phyloP scores from a whole-genome alignment of 169 alveolate genomes.

The Cryptosporidium bovis region DNA sequence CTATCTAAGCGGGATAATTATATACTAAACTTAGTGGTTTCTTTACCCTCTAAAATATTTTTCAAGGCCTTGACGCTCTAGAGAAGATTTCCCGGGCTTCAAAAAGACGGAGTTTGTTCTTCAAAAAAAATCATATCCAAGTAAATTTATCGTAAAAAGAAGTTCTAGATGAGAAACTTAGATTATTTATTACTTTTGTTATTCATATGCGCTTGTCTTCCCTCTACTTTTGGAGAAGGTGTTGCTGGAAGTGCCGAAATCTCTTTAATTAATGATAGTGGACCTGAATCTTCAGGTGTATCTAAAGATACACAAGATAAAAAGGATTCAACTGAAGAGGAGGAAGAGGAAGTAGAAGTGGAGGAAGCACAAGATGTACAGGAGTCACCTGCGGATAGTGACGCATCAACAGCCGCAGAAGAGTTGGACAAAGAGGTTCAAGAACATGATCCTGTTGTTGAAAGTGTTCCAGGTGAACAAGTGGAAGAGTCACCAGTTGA shows the following conservation, averaged over 20 bases:
- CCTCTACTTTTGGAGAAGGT: background rate
- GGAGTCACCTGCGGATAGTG: background rate
- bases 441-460: background rate
- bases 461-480: background rate
- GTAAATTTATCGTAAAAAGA: no score
- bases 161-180: no score
- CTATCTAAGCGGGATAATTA: slow-evolving; percentile 36
- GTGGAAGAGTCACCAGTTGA: background rate
- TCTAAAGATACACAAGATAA: background rate
- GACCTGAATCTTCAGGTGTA: background rate
- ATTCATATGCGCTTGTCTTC: background rate
- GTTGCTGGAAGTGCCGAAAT: background rate
- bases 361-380: background rate
- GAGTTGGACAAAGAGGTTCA: slow-evolving; percentile 2
- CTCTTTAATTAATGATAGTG: background rate
- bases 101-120: background rate
- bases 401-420: background rate
- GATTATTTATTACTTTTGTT: no score
- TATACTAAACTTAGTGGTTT: background rate
- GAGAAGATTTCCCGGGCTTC: no score
- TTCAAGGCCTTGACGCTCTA: no score
- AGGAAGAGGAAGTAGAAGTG: background rate
- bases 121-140: no score
- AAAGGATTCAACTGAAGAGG: background rate
- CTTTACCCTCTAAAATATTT: slow-evolving; percentile 20